Evolutionary conservation across 129 eudicot genomes (phyloP).

Genomic region (Artemisia argyi): DNA sequence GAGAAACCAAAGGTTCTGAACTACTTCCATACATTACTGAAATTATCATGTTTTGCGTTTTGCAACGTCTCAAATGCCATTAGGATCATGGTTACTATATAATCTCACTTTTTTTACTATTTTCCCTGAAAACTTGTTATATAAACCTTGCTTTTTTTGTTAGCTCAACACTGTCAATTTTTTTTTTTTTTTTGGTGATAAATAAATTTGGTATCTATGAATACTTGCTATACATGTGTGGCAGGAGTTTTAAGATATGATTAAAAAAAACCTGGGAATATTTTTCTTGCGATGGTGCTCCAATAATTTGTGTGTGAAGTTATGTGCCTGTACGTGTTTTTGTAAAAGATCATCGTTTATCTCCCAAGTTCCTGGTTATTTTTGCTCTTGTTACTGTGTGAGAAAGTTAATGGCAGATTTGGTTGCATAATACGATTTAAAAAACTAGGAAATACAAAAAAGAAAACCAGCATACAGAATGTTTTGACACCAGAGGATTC

Average conservation of each 20-base stretch:
- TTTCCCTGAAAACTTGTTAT: constrained; percentile 1
- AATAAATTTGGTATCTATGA: not conserved
- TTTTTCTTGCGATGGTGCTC: not conserved
- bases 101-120: not conserved
- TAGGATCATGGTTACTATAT: not conserved
- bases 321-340: not conserved
- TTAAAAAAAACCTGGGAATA: not conserved
- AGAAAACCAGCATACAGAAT: not conserved
- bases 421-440: not conserved
- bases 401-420: not conserved
- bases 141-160: constrained; percentile 14
- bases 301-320: not conserved
- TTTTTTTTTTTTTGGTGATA: not conserved
- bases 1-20: constrained; percentile 86
- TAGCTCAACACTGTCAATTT: not conserved
- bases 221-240: not conserved
- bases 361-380: not conserved
- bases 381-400: not conserved
- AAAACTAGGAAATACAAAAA: not conserved
- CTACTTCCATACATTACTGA: constrained; percentile 10
- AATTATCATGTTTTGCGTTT: not conserved
- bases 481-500: not conserved
- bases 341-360: too few relatives aligned
- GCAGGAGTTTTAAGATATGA: not conserved
- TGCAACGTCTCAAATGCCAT: not conserved